Percentiles rank a stretch among this genome's conserved stretches.
Conservation (phyloP, 2,329 filamentous ascomycete genomes). For the Trichoderma oligosporum region DNA sequence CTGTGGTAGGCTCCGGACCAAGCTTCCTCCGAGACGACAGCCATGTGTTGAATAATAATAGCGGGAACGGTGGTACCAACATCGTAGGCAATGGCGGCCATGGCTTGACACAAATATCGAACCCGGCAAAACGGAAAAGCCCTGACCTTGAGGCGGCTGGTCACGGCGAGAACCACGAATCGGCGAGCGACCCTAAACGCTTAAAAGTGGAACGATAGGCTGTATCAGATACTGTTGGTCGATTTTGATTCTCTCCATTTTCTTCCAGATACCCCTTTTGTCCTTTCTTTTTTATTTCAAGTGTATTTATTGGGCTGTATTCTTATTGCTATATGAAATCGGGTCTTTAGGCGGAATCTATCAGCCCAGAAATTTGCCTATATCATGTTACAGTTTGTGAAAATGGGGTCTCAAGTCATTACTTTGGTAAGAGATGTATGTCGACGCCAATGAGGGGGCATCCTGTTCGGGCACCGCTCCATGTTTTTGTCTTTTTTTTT, state of each 20-base stretch:
- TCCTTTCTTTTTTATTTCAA: conserved; percentile 7
- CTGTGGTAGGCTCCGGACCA: conserved; percentile 59
- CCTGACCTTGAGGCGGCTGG: conserved; percentile 46
- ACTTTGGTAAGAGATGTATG: background rate
- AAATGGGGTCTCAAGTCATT: background rate
- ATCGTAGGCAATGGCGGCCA: conserved; percentile 20
- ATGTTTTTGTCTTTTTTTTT: background rate
- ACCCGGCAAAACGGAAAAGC: conserved; percentile 52
- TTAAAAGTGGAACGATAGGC: conserved; percentile 47
- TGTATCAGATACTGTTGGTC: background rate
- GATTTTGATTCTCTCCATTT: conserved; percentile 13
- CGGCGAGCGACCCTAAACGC: conserved; percentile 49
- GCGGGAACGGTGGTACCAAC: conserved; percentile 20
- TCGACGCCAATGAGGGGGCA: background rate
- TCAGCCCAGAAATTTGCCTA: background rate
- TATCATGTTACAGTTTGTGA: background rate
- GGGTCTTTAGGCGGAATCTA: background rate
- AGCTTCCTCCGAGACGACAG: conserved; percentile 60
- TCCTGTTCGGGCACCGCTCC: background rate
- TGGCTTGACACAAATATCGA: background rate
- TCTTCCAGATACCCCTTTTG: conserved; percentile 18
- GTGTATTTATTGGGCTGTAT: background rate
- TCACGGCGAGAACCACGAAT: conserved; percentile 41
- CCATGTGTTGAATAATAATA: conserved; percentile 21
- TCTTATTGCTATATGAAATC: background rate